Conservation (phyloP, 805 yeast species). For the Candida pseudoglaebosa region DNA sequence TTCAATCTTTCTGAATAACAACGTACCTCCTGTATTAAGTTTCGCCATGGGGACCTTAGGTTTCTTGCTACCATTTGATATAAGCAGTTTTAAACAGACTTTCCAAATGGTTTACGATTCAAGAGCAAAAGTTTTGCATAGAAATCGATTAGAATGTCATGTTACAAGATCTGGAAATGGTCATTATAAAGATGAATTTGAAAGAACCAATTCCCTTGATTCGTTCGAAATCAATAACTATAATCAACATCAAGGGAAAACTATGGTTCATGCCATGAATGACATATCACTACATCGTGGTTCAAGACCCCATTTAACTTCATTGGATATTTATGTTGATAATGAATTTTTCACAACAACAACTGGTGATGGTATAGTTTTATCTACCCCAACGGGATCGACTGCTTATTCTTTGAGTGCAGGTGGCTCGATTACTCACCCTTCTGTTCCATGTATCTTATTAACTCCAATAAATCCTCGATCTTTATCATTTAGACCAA, state of each 20-base stretch:
- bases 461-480: slow-evolving; percentile 91
- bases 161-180: slow-evolving; percentile 28
- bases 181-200: slow-evolving; percentile 12
- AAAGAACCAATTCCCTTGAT: slow-evolving; percentile 4
- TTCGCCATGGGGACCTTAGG: slow-evolving; percentile 92
- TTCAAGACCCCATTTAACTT: slow-evolving; percentile 77
- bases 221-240: slow-evolving; percentile 14
- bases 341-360: slow-evolving; percentile 83
- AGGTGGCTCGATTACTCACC: slow-evolving; percentile 93
- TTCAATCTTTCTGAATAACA: slow-evolving; percentile 62
- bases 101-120: slow-evolving; percentile 65
- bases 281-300: slow-evolving; percentile 89
- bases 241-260: slow-evolving; percentile 15
- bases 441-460: slow-evolving; percentile 75
- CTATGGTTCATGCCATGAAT: slow-evolving; percentile 78
- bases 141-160: slow-evolving; percentile 78
- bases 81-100: slow-evolving; percentile 53
- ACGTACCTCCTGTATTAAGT: slow-evolving; percentile 85
- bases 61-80: slow-evolving; percentile 83
- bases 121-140: slow-evolving; percentile 66
- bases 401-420: slow-evolving; percentile 87
- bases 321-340: slow-evolving; percentile 80
- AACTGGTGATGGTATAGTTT: slow-evolving; percentile 84
- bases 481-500: slow-evolving; percentile 84
- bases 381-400: slow-evolving; percentile 92